Conservation (phyloP, 1,284 basidiomycete genomes). For the Ganoderma multipileum region DNA sequence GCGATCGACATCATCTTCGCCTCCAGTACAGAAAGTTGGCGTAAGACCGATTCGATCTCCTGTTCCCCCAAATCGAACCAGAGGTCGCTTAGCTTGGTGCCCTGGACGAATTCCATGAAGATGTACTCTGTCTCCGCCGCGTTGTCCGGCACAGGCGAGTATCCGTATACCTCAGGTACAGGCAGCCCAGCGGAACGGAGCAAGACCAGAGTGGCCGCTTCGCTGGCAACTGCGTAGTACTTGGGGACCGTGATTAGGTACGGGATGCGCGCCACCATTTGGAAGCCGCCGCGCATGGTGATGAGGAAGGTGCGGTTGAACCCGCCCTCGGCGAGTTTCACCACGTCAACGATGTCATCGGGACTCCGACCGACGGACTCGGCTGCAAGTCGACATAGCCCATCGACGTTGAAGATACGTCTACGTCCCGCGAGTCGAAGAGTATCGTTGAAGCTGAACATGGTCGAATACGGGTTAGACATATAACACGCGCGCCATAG, state of each 20-base stretch:
- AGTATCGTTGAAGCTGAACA: conserved; percentile 47
- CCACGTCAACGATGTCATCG: conserved; percentile 44
- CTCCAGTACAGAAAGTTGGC: conserved; percentile 55
- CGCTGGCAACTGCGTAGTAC: conserved; percentile 54
- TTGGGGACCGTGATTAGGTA: conserved; percentile 53
- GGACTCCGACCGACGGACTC: conserved; percentile 46
- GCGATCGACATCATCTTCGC: conserved; percentile 54
- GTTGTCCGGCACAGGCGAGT: conserved; percentile 56
- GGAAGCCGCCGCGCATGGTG: conserved; percentile 49
- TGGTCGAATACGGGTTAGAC: conserved; percentile 38
- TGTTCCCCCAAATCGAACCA: conserved; percentile 49
- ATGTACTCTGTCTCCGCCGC: conserved; percentile 57
- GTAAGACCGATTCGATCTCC: conserved; percentile 51
- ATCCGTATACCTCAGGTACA: conserved; percentile 55
- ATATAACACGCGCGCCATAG: conserved; percentile 33
- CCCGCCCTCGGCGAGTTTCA: conserved; percentile 53
- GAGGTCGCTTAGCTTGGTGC: conserved; percentile 51
- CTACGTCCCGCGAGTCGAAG: conserved; percentile 54
- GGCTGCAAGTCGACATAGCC: conserved; percentile 53
- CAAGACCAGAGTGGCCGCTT: conserved; percentile 57
- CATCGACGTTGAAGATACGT: conserved; percentile 48
- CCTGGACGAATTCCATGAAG: conserved; percentile 57
- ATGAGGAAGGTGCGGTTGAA: conserved; percentile 54
- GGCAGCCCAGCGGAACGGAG: conserved; percentile 55
- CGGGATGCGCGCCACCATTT: conserved; percentile 57